Evolutionary conservation across 345 rosid species (phyloP).

Genomic region (Aquilaria malaccensis): DNA sequence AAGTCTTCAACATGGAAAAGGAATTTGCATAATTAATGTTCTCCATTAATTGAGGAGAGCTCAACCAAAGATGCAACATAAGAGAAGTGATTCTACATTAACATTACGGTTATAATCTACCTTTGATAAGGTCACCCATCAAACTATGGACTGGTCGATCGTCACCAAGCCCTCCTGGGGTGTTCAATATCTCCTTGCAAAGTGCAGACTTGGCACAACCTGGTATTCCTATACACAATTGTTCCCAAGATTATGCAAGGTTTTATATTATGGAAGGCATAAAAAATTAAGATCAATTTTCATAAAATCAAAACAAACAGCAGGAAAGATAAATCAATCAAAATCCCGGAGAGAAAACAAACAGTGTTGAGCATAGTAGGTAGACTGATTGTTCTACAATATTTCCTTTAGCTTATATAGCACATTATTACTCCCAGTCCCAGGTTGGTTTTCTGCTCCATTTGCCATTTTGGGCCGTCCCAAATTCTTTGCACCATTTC

Average conservation of each 20-base stretch:
- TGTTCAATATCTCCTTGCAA: slow-evolving; percentile 72
- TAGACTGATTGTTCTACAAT: no score
- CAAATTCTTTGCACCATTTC: no score
- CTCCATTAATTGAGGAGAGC: slow-evolving; percentile 1
- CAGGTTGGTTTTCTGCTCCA: no score
- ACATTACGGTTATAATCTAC: slow-evolving; percentile 26
- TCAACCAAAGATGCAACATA: slow-evolving; percentile 4
- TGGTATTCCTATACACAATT: slow-evolving; percentile 63
- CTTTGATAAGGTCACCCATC: slow-evolving; percentile 97
- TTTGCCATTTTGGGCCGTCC: no score
- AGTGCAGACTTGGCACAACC: slow-evolving; percentile 98
- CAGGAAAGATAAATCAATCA: neutral
- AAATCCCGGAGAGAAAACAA: neutral
- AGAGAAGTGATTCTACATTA: slow-evolving; percentile 6
- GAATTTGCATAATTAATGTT: no score
- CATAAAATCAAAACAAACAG: no score
- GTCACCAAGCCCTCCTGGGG: slow-evolving; percentile 72
- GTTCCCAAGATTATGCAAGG: no score
- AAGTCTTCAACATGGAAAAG: no score
- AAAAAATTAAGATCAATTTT: neutral
- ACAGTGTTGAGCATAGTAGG: no score
- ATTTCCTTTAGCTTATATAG: no score
- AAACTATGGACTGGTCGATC: slow-evolving; percentile 74
- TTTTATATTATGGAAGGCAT: no score
- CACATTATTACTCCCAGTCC: no score